phyloP scores from a whole-genome alignment of 116 monocot species.

The Trichopus zeylanicus region DNA sequence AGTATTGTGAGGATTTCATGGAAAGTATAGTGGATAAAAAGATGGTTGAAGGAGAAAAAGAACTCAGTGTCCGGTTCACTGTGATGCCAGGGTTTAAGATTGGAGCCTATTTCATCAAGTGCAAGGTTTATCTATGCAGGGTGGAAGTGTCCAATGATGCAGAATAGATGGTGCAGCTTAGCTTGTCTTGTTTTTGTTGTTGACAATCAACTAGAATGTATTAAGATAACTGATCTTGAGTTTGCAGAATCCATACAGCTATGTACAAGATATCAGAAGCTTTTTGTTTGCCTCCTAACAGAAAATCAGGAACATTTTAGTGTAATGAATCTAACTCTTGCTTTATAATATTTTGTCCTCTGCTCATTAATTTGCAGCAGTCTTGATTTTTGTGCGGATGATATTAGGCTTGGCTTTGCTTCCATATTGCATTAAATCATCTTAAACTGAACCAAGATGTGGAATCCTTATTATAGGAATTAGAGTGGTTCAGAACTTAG shows the following conservation, averaged over 20 bases:
- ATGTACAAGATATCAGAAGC: neutral
- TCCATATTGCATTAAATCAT: too few species aligned
- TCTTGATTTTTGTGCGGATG: too few species aligned
- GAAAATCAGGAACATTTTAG: too few species aligned
- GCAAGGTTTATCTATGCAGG: conserved; percentile 54
- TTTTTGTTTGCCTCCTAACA: neutral
- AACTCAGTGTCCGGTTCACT: conserved; percentile 42
- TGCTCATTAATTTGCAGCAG: too few species aligned
- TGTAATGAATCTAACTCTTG: too few species aligned
- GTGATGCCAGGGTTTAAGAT: conserved; percentile 70
- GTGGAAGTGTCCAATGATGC: neutral
- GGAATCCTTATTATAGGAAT: too few species aligned
- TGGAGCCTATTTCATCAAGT: conserved; percentile 28
- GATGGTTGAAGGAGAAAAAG: neutral
- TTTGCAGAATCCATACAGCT: neutral
- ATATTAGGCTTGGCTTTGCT: too few species aligned
- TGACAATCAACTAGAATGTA: too few species aligned
- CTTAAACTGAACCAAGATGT: too few species aligned
- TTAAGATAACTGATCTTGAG: too few species aligned
- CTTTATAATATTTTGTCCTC: too few species aligned
- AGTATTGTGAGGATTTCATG: conserved; percentile 37
- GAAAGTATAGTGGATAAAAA: conserved; percentile 34
- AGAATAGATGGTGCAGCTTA: neutral
- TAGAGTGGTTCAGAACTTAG: too few species aligned
- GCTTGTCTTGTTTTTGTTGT: neutral